Evolutionary conservation across 768 basidiomycete genomes (phyloP).

Genomic region (Cystofilobasidium capitatum): DNA sequence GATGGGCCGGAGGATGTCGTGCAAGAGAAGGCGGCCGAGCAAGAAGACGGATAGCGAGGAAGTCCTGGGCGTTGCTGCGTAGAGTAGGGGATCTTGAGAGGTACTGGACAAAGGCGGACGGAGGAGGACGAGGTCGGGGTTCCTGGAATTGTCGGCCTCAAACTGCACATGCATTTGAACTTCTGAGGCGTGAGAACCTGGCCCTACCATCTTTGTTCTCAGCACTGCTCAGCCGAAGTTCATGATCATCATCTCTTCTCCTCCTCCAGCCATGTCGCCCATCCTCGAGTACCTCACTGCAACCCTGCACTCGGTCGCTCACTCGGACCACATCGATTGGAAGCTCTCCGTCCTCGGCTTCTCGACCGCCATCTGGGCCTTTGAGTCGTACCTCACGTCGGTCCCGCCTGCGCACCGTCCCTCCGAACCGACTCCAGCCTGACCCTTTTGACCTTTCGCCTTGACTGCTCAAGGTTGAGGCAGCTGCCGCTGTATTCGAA

Average conservation of each 20-base stretch:
- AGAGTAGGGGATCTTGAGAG: no score
- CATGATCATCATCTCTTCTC: background rate
- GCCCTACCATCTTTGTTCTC: background rate
- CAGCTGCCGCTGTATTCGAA: conserved; percentile 81
- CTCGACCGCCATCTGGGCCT: conserved; percentile 67
- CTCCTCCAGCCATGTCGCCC: conserved; percentile 3
- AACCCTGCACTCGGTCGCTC: background rate
- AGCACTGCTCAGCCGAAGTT: background rate
- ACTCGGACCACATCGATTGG: conserved; percentile 49
- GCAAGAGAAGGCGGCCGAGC: no score
- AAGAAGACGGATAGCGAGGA: no score
- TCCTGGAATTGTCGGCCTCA: no score
- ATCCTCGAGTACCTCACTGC: conserved; percentile 2
- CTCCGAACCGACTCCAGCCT: conserved; percentile 6
- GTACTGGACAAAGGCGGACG: no score
- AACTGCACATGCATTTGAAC: no score
- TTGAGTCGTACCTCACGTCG: conserved; percentile 79
- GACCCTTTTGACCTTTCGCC: background rate
- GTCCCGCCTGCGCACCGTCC: conserved; percentile 36
- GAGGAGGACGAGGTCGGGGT: no score
- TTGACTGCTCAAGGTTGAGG: conserved; percentile 46
- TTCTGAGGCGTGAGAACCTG: no score
- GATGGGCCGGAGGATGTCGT: no score
- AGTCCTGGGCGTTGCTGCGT: no score
- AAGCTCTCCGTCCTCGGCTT: conserved; percentile 67